These are phyloP conservation scores for Passalora sequoiae DNA, from an alignment of 2,329 filamentous ascomycete species.

Conservation along the genomic window DNA sequence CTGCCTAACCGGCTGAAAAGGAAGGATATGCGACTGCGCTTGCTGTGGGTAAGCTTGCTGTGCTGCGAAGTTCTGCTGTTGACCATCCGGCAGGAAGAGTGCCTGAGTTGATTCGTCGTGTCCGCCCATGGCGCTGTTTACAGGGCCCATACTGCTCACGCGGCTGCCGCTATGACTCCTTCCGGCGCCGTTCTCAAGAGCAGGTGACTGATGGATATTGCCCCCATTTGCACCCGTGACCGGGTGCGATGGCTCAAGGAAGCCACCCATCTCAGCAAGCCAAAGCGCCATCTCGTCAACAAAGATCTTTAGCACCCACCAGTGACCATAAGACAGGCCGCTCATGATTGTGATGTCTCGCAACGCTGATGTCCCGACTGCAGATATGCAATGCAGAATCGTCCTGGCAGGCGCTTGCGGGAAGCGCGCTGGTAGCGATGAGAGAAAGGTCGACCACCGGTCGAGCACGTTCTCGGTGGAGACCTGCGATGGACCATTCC, in stretches of 20 bases:
- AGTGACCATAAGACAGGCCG: slow-evolving; percentile 77
- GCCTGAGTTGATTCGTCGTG: slow-evolving; percentile 16
- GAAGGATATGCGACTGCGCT: slow-evolving; percentile 13
- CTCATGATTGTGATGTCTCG: slow-evolving; percentile 74
- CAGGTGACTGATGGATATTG: slow-evolving; percentile 22
- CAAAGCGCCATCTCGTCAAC: slow-evolving; percentile 92
- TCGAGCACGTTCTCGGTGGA: slow-evolving; percentile 64
- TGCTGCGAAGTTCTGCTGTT: slow-evolving; percentile 15
- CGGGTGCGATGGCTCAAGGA: slow-evolving; percentile 52
- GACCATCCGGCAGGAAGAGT: slow-evolving; percentile 20
- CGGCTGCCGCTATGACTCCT: slow-evolving; percentile 30
- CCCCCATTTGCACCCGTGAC: slow-evolving; percentile 10
- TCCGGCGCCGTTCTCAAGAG: slow-evolving; percentile 23
- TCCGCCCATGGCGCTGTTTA: slow-evolving; percentile 15
- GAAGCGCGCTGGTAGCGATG: slow-evolving; percentile 63
- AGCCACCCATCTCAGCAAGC: slow-evolving; percentile 83
- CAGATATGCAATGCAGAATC: slow-evolving; percentile 70
- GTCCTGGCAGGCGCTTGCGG: slow-evolving; percentile 67
- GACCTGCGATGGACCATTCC: slow-evolving; percentile 32
- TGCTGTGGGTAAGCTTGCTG: slow-evolving; percentile 14
- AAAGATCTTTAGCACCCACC: slow-evolving; percentile 95
- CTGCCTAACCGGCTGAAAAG: slow-evolving; percentile 12
- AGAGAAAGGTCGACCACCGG: slow-evolving; percentile 69
- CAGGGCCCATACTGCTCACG: slow-evolving; percentile 31
- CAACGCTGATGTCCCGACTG: slow-evolving; percentile 70